phyloP scores from a whole-genome alignment of 345 rosid species.

The Conringia planisiliqua region DNA sequence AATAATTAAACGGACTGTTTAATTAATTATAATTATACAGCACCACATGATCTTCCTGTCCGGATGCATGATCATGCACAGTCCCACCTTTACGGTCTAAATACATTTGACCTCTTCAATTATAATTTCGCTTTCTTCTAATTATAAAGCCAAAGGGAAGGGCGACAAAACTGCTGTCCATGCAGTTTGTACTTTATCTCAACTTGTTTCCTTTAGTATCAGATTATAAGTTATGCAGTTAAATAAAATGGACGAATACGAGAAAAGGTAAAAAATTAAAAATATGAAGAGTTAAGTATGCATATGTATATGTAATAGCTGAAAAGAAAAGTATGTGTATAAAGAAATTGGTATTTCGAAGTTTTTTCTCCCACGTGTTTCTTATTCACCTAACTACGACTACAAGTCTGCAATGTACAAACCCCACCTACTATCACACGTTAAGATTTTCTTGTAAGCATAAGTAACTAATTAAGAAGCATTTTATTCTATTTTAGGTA shows the following conservation, averaged over 20 bases:
- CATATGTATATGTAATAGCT: not conserved
- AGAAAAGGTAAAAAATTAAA: not conserved
- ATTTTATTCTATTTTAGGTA: not conserved
- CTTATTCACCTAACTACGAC: conserved; percentile 21
- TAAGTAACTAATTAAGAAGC: not conserved
- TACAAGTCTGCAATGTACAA: conserved; percentile 13
- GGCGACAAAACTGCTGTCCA: not conserved
- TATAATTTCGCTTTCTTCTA: not conserved
- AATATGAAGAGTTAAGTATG: not conserved
- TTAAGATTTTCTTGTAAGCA: not conserved
- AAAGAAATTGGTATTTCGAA: not conserved
- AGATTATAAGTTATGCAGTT: not conserved
- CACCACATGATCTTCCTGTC: not conserved
- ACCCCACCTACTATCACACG: conserved; percentile 12
- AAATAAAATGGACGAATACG: not conserved
- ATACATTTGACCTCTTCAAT: conserved; percentile 25
- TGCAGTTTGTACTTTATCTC: not conserved
- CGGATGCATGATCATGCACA: conserved; percentile 24
- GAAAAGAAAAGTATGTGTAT: not conserved
- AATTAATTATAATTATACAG: not conserved
- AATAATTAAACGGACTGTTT: not conserved
- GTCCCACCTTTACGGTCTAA: conserved; percentile 4
- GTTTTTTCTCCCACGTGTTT: not conserved
- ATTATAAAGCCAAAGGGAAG: not conserved
- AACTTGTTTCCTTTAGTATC: not conserved